Conservation (phyloP, 176 grass and related monocot species). For the Phyllostachys edulis region DNA sequence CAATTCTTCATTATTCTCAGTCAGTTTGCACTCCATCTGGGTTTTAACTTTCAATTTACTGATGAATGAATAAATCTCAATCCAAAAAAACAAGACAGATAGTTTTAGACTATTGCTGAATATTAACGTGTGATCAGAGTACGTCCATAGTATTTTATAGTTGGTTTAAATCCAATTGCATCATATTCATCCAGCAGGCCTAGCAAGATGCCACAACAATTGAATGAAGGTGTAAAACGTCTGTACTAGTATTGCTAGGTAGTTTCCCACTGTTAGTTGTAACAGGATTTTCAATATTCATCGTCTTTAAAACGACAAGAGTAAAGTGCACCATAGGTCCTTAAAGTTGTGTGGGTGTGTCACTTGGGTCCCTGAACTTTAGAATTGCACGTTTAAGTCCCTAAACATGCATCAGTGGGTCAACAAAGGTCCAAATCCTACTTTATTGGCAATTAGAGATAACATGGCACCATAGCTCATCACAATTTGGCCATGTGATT, state of each 20-base stretch:
- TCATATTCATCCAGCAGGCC: not conserved
- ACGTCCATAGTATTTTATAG: not conserved
- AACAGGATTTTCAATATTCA: conserved; percentile 6
- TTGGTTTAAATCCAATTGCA: not conserved
- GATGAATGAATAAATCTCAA: not conserved
- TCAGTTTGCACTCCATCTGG: not conserved
- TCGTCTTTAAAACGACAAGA: not conserved
- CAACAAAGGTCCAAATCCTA: not conserved
- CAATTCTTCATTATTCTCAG: not conserved
- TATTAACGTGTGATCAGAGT: conserved; percentile 8
- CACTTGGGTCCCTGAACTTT: too few relatives aligned
- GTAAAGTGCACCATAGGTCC: too few relatives aligned
- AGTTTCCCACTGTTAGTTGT: not conserved
- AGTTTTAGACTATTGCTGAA: not conserved
- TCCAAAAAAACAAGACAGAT: not conserved
- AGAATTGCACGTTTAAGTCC: too few relatives aligned
- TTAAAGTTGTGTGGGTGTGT: too few relatives aligned
- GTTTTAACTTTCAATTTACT: not conserved
- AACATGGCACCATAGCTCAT: not conserved
- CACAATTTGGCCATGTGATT: not conserved
- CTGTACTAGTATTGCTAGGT: not conserved
- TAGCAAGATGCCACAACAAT: not conserved
- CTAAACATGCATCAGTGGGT: not conserved
- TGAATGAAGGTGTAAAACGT: not conserved
- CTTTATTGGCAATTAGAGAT: not conserved